Conservation (phyloP, 1,139 yeast genomes). For the Candida sojae region DNA sequence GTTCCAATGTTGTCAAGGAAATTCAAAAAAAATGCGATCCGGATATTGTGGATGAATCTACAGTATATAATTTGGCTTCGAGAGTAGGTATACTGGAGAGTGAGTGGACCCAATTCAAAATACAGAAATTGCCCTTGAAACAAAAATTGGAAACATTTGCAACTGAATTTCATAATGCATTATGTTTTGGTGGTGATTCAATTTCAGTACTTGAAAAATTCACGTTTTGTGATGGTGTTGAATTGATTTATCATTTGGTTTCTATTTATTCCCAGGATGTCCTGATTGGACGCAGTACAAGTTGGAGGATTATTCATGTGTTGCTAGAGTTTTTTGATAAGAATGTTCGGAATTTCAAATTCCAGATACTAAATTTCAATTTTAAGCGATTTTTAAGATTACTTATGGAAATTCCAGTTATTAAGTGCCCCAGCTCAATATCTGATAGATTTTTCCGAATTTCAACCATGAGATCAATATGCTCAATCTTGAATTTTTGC, state of each 20-base stretch:
- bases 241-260: slow-evolving; percentile 30
- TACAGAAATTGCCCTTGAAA: slow-evolving; percentile 25
- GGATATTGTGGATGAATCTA: slow-evolving; percentile 16
- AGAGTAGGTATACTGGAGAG: slow-evolving; percentile 33
- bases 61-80: slow-evolving; percentile 23
- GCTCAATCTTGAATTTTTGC: slow-evolving; percentile 17
- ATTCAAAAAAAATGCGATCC: slow-evolving; percentile 25
- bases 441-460: slow-evolving; percentile 14
- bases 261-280: slow-evolving; percentile 31
- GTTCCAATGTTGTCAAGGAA: slow-evolving; percentile 27
- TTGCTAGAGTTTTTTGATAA: slow-evolving; percentile 24
- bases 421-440: neutral
- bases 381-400: slow-evolving; percentile 7
- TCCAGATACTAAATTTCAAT: slow-evolving; percentile 17
- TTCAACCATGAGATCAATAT: slow-evolving; percentile 15
- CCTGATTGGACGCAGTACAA: slow-evolving; percentile 20
- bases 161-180: slow-evolving; percentile 25
- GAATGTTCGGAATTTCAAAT: slow-evolving; percentile 18
- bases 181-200: slow-evolving; percentile 23
- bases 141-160: slow-evolving; percentile 30
- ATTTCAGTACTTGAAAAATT: slow-evolving; percentile 24
- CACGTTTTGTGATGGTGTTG: slow-evolving; percentile 22
- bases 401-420: neutral
- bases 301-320: slow-evolving; percentile 30
- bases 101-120: slow-evolving; percentile 26